Percentiles rank a stretch among this genome's conserved stretches.
phyloP scores from a whole-genome alignment of 345 rosid genomes.

The Melaleuca alternifolia region DNA sequence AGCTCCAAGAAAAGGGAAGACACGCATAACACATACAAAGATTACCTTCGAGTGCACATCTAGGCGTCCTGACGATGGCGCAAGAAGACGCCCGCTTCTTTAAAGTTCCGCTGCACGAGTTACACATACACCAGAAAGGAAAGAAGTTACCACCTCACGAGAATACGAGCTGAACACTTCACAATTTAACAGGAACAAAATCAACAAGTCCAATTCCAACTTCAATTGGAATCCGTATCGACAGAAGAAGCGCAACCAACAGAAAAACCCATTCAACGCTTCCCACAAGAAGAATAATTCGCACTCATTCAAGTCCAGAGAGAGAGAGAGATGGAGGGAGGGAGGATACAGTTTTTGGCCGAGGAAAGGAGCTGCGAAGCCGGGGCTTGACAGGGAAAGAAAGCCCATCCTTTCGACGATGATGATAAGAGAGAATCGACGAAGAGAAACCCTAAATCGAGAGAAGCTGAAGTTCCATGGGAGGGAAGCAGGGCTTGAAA shows the following conservation, averaged over 20 bases:
- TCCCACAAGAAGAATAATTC: background rate
- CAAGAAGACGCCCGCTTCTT: constrained; percentile 8
- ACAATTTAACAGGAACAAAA: background rate
- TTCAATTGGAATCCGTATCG: background rate
- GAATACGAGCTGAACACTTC: background rate
- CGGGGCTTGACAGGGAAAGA: constrained; percentile 43
- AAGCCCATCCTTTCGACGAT: constrained; percentile 24
- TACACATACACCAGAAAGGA: constrained; percentile 3
- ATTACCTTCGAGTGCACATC: constrained; percentile 71
- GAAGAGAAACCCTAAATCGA: background rate
- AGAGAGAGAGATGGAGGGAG: background rate
- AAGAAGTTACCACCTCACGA: background rate
- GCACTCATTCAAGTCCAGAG: background rate
- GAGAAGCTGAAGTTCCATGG: background rate
- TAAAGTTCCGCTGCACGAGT: constrained; percentile 9
- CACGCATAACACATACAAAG: background rate
- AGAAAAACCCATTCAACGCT: background rate
- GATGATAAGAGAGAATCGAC: background rate
- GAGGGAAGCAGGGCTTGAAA: background rate
- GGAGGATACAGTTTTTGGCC: constrained; percentile 36
- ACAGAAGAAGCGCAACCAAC: background rate
- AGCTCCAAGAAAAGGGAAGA: background rate
- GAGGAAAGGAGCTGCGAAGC: constrained; percentile 36
- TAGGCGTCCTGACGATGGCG: constrained; percentile 22
- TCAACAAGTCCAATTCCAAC: background rate